Conservation (phyloP, 2,329 filamentous ascomycete genomes). For the Penicillium aurantiogriseum region DNA sequence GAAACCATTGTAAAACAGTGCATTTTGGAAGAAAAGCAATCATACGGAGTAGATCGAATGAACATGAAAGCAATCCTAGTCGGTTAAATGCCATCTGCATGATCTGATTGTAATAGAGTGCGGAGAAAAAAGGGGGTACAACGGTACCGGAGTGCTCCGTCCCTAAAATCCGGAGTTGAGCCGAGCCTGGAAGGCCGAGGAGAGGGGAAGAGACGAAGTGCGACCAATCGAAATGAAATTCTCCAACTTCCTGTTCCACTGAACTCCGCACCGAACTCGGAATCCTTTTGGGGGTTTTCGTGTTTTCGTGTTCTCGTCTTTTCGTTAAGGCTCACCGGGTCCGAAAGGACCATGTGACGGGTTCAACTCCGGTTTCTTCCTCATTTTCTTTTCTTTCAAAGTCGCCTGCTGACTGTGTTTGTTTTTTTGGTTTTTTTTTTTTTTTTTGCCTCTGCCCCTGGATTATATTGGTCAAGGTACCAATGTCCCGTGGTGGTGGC, state of each 20-base stretch:
- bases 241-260: conserved; percentile 15
- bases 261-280: conserved; percentile 23
- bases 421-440: background rate
- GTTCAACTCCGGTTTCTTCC: conserved; percentile 21
- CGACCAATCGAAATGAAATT: conserved; percentile 6
- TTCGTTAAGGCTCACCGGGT: background rate
- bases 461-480: background rate
- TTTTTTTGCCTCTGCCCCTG: background rate
- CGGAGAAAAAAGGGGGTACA: conserved; percentile 4
- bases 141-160: background rate
- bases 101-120: background rate
- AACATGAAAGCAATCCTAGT: background rate
- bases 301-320: background rate
- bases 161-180: conserved; percentile 18
- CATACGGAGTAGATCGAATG: background rate
- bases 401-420: conserved; percentile 11
- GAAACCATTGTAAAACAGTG: background rate
- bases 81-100: background rate
- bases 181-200: conserved; percentile 12
- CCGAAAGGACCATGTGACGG: conserved; percentile 11
- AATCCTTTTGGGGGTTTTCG: background rate
- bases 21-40: background rate
- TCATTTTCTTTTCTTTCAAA: conserved; percentile 19
- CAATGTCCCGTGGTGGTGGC: conserved; percentile 17
- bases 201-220: conserved; percentile 1